Percentiles rank a stretch among this genome's conserved stretches.
Conservation (phyloP, 345 rosid genomes). For the Salix exigua region DNA sequence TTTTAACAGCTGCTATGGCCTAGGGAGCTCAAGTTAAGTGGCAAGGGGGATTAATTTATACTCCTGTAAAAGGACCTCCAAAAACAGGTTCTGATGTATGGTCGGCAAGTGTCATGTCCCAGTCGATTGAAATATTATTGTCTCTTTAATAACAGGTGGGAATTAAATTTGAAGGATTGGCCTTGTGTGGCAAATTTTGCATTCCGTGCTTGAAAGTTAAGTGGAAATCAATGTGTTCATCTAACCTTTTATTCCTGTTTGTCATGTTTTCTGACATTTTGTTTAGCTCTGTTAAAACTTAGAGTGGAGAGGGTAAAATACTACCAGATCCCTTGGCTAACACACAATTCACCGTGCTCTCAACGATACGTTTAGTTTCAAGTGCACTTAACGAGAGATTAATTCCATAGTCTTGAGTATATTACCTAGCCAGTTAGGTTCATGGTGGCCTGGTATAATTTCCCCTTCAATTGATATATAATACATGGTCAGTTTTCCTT, state of each 20-base stretch:
- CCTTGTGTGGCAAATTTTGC: constrained; percentile 11
- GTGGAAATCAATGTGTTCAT: neutral
- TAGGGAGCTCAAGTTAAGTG: neutral
- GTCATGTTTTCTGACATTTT: neutral
- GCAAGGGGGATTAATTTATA: constrained; percentile 30
- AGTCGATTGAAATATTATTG: constrained; percentile 27
- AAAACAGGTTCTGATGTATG: constrained; percentile 3
- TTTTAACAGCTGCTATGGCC: neutral
- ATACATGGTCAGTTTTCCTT: too few species aligned
- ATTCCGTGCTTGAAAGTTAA: constrained; percentile 12
- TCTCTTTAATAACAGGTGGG: neutral
- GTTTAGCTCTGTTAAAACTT: neutral
- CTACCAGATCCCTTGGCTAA: neutral
- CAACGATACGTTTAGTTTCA: neutral
- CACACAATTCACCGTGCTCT: neutral
- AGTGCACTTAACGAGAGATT: neutral
- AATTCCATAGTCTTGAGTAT: neutral
- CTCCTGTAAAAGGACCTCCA: constrained; percentile 5
- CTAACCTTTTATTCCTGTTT: neutral
- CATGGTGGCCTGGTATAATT: neutral
- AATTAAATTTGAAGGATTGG: constrained; percentile 8
- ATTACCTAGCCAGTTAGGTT: neutral
- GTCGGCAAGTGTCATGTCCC: constrained; percentile 43
- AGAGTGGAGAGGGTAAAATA: neutral
- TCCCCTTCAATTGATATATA: too few species aligned